Conservation (phyloP, 768 basidiomycete genomes). For the Russula sp. region DNA sequence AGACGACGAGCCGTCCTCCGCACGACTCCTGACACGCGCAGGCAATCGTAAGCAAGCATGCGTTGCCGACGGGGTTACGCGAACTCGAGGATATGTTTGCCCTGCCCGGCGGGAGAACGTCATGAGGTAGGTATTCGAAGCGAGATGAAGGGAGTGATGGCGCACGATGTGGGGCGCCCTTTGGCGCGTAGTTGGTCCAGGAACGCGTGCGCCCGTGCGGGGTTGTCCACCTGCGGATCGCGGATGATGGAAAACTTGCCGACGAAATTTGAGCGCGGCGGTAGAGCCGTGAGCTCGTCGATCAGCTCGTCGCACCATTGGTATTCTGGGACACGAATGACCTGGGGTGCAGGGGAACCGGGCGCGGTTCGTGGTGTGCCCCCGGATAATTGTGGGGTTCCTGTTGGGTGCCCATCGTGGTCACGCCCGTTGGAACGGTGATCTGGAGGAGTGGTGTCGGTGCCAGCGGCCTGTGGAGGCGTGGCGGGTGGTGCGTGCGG, state of each 20-base stretch:
- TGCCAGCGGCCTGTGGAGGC: not conserved
- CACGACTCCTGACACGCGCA: constrained; percentile 2
- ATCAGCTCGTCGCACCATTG: constrained; percentile 8
- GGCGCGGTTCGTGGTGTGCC: not conserved
- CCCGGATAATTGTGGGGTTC: not conserved
- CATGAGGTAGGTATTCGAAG: not conserved
- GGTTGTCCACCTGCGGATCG: constrained; percentile 6
- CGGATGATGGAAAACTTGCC: constrained; percentile 12
- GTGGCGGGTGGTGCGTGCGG: not conserved
- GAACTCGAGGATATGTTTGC: not conserved
- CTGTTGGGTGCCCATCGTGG: not conserved
- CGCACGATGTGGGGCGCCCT: constrained; percentile 2
- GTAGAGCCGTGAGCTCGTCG: not conserved
- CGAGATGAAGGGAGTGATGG: too few relatives aligned
- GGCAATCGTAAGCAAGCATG: not conserved
- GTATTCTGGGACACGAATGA: not conserved
- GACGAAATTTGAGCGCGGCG: constrained; percentile 1
- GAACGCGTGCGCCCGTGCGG: not conserved
- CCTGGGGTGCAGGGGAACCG: not conserved
- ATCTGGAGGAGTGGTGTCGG: not conserved
- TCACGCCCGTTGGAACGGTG: not conserved
- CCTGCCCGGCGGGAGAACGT: not conserved
- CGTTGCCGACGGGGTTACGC: not conserved
- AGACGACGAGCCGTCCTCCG: constrained; percentile 1
- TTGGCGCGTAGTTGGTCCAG: not conserved